Conservation (phyloP, 306 rosid species). For the Hippophae tibetana region DNA sequence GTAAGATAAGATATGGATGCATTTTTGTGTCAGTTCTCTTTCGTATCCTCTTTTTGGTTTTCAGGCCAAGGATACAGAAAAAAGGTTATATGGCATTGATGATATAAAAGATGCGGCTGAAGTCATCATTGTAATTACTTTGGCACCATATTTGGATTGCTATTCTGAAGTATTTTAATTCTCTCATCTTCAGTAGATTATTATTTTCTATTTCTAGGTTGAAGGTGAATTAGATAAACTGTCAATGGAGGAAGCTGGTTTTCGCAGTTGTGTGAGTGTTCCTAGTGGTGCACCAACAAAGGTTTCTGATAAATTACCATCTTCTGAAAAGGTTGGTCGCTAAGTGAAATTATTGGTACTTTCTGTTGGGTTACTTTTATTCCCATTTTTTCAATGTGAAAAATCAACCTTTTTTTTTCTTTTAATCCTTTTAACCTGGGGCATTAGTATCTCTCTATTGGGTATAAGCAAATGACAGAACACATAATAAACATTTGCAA, state of each 20-base stretch:
- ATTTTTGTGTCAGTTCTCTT: not conserved
- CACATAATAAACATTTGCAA: too few relatives aligned
- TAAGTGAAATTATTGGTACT: not conserved
- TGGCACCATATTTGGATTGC: slow-evolving; percentile 16
- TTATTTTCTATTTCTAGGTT: slow-evolving; percentile 41
- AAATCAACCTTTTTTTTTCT: not conserved
- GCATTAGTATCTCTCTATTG: too few relatives aligned
- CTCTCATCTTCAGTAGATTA: not conserved
- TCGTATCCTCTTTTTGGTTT: slow-evolving; percentile 16
- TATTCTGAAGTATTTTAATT: slow-evolving; percentile 2
- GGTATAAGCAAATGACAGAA: too few relatives aligned
- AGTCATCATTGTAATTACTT: slow-evolving; percentile 52
- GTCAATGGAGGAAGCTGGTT: slow-evolving; percentile 88
- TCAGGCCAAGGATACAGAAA: slow-evolving; percentile 71
- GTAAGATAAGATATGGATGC: slow-evolving; percentile 11
- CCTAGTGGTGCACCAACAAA: slow-evolving; percentile 79
- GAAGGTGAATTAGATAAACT: slow-evolving; percentile 96
- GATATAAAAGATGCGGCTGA: slow-evolving; percentile 62
- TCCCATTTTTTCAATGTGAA: not conserved
- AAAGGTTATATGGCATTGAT: slow-evolving; percentile 64
- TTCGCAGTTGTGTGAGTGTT: slow-evolving; percentile 78
- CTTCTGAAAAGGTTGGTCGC: slow-evolving; percentile 51
- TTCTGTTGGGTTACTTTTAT: not conserved
- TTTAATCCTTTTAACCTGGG: too few relatives aligned
- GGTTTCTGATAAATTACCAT: slow-evolving; percentile 57